Conservation (phyloP, 208 protist species). For the Strigomonas culicis region DNA sequence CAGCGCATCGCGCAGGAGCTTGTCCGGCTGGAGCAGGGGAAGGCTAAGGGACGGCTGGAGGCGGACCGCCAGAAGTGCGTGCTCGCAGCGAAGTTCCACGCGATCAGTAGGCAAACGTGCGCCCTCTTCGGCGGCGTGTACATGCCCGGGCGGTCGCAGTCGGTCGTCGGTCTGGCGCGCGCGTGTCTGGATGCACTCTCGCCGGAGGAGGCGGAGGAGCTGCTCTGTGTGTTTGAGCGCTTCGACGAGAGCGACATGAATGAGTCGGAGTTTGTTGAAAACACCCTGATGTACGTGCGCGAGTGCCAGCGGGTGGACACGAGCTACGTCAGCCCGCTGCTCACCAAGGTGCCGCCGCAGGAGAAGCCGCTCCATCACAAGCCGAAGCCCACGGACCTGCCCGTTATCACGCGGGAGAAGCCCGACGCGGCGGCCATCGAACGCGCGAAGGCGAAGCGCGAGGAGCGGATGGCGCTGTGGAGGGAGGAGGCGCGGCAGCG, state of each 20-base stretch:
- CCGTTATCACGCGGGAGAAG: slow-evolving; percentile 36
- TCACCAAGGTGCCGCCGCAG: background rate
- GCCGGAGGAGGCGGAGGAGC: slow-evolving; percentile 54
- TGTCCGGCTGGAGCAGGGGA: slow-evolving; percentile 18
- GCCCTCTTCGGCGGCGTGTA: slow-evolving; percentile 20
- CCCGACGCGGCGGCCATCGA: slow-evolving; percentile 36
- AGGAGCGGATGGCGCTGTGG: slow-evolving; percentile 35
- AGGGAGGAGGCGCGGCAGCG: slow-evolving; percentile 28
- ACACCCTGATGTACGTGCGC: slow-evolving; percentile 21
- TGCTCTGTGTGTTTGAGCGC: slow-evolving; percentile 38
- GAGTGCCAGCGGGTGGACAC: background rate
- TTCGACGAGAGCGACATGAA: slow-evolving; percentile 28
- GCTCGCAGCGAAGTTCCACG: slow-evolving; percentile 56
- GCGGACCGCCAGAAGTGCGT: slow-evolving; percentile 37
- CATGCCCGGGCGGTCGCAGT: slow-evolving; percentile 27
- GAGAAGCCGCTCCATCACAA: background rate
- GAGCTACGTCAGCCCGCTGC: slow-evolving; percentile 12
- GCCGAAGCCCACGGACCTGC: background rate
- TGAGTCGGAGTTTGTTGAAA: slow-evolving; percentile 42
- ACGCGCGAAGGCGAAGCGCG: slow-evolving; percentile 28
- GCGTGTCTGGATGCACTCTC: slow-evolving; percentile 58
- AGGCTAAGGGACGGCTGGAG: slow-evolving; percentile 29
- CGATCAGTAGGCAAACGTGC: slow-evolving; percentile 23
- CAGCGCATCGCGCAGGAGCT: slow-evolving; percentile 21
- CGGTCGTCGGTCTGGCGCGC: slow-evolving; percentile 39